These are phyloP conservation scores for Lathyrus oleraceus DNA, from an alignment of 306 rosid species.

Conservation along the genomic window DNA sequence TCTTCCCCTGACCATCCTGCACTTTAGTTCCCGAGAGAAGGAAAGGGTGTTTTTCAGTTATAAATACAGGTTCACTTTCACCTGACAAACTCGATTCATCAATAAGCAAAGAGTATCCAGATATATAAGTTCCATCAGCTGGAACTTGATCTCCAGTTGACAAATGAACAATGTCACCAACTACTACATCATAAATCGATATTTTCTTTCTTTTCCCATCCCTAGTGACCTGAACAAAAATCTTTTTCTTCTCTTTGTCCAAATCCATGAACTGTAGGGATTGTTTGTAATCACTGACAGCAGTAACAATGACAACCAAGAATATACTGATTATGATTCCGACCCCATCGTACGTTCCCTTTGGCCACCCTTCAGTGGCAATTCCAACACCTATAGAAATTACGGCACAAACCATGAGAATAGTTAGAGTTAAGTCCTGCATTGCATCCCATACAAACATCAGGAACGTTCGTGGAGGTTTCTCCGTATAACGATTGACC, in stretches of 20 bases:
- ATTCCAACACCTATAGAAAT: constrained; percentile 81
- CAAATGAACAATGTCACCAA: constrained; percentile 88
- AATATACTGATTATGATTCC: constrained; percentile 81
- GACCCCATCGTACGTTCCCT: constrained; percentile 81
- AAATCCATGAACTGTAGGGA: constrained; percentile 83
- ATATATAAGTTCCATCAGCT: constrained; percentile 84
- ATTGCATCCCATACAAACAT: constrained; percentile 89
- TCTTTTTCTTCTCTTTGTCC: constrained; percentile 88
- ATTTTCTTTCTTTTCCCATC: constrained; percentile 72
- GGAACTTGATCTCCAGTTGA: constrained; percentile 93
- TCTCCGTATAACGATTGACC: constrained; percentile 70
- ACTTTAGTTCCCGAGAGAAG: constrained; percentile 97
- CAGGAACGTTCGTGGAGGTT: constrained; percentile 64
- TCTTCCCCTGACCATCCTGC: constrained; percentile 88
- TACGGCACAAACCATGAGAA: constrained; percentile 83
- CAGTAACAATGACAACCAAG: constrained; percentile 85
- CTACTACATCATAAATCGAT: constrained; percentile 76
- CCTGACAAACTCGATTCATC: constrained; percentile 96
- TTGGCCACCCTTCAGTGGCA: constrained; percentile 95
- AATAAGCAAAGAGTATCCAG: constrained; percentile 74
- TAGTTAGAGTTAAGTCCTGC: constrained; percentile 81
- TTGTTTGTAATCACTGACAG: constrained; percentile 87
- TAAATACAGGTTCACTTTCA: constrained; percentile 82
- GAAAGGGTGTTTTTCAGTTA: constrained; percentile 65
- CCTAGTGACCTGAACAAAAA: constrained; percentile 75